A percentile compares a stretch with the other conserved stretches of the same genome.
These are phyloP conservation scores for Clarireedia paspali DNA, from an alignment of 2,329 filamentous ascomycete species.

Conservation along the genomic window DNA sequence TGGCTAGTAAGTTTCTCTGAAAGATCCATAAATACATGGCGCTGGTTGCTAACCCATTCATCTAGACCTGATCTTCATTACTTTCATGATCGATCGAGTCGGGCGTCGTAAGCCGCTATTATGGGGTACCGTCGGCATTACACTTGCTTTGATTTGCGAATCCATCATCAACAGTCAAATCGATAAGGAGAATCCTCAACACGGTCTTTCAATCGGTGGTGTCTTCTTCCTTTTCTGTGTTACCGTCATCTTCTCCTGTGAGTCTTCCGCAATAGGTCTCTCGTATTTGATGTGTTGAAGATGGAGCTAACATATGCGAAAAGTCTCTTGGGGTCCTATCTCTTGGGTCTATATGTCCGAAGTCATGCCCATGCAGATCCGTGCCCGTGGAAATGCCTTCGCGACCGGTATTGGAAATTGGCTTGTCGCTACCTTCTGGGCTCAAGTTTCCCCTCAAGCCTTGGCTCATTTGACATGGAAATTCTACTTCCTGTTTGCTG, in stretches of 20 bases:
- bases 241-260: constrained; percentile 46
- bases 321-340: constrained; percentile 50
- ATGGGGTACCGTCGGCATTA: constrained; percentile 46
- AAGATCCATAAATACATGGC: too few relatives aligned
- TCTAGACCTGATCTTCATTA: constrained; percentile 50
- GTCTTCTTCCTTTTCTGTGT: constrained; percentile 61
- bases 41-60: neutral
- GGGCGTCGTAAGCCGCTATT: constrained; percentile 45
- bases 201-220: constrained; percentile 48
- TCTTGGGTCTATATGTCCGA: constrained; percentile 60
- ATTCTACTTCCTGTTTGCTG: constrained; percentile 51
- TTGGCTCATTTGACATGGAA: constrained; percentile 41
- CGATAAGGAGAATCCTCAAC: constrained; percentile 32
- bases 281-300: too few relatives aligned
- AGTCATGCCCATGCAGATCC: constrained; percentile 59
- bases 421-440: constrained; percentile 51
- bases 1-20: constrained; percentile 29
- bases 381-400: constrained; percentile 49
- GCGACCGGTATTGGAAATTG: constrained; percentile 51
- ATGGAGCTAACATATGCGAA: too few relatives aligned
- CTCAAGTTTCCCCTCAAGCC: constrained; percentile 48
- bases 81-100: constrained; percentile 46
- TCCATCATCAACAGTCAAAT: constrained; percentile 47
- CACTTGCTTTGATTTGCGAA: constrained; percentile 51
- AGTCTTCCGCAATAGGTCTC: neutral